Percentiles rank a stretch among this genome's conserved stretches.
Conservation (phyloP, 208 protist species). For the Acanthamoeba castellanii region DNA sequence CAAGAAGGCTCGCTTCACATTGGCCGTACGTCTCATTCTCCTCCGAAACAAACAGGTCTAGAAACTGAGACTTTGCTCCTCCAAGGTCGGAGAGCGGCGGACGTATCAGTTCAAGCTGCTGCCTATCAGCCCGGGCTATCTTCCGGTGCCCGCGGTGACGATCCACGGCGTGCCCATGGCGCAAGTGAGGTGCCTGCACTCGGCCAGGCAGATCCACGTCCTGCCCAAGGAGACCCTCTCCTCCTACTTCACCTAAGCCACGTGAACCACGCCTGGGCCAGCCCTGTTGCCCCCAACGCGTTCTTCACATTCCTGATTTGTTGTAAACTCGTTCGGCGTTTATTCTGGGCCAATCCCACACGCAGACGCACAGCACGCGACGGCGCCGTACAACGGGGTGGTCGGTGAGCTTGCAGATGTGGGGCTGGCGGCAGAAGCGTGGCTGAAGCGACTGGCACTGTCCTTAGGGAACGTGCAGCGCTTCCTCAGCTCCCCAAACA, state of each 20-base stretch:
- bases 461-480: no score
- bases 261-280: background rate
- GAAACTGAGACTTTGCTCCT: background rate
- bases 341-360: no score
- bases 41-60: background rate
- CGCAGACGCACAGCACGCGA: no score
- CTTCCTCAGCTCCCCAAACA: no score
- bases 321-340: no score
- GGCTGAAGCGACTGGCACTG: no score
- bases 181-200: background rate
- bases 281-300: no score
- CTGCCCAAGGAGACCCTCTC: constrained; percentile 30
- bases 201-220: constrained; percentile 49
- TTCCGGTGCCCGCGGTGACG: constrained; percentile 3
- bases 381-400: no score
- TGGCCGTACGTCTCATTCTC: background rate
- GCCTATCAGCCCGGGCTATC: constrained; percentile 3
- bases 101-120: constrained; percentile 34
- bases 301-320: no score
- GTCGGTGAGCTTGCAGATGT: no score
- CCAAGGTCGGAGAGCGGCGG: background rate
- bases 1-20: constrained; percentile 41
- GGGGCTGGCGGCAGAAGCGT: no score
- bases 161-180: constrained; percentile 32
- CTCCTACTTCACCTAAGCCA: constrained; percentile 15